Evolutionary conservation across 345 rosid genomes (phyloP).

Genomic region (Boechera stricta): DNA sequence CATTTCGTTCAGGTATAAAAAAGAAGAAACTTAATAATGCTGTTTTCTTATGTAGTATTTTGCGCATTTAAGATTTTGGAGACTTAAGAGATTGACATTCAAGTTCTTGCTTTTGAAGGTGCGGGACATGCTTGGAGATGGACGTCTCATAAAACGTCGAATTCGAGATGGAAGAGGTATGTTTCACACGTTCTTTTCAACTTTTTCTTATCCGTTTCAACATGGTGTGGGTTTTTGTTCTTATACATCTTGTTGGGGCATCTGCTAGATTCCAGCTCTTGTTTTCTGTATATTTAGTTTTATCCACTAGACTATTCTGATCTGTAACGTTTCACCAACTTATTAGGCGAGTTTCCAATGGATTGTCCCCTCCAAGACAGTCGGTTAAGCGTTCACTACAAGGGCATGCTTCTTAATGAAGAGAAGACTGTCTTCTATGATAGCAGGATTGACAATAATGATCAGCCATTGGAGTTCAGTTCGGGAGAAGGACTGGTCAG

Average conservation of each 20-base stretch:
- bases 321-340: conserved; percentile 18
- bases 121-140: conserved; percentile 98
- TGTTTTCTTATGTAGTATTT: conserved; percentile 5
- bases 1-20: conserved; percentile 80
- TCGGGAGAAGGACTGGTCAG: conserved; percentile 97
- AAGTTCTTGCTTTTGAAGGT: conserved; percentile 61
- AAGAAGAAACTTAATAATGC: background rate
- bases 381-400: conserved; percentile 78
- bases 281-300: conserved; percentile 17
- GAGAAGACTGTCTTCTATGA: conserved; percentile 77
- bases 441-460: conserved; percentile 72
- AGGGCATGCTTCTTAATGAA: conserved; percentile 86
- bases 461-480: conserved; percentile 88
- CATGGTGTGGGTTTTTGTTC: background rate
- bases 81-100: conserved; percentile 27
- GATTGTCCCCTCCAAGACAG: conserved; percentile 97
- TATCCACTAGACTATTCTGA: conserved; percentile 33
- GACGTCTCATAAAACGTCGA: conserved; percentile 90
- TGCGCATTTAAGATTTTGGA: conserved; percentile 10
- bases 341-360: conserved; percentile 97
- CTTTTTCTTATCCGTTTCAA: background rate
- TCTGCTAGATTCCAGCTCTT: conserved; percentile 17
- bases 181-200: conserved; percentile 5
- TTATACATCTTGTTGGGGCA: conserved; percentile 14
- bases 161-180: conserved; percentile 89